Conservation (phyloP, 1,284 basidiomycete genomes). For the Cystobasidium slooffiae region DNA sequence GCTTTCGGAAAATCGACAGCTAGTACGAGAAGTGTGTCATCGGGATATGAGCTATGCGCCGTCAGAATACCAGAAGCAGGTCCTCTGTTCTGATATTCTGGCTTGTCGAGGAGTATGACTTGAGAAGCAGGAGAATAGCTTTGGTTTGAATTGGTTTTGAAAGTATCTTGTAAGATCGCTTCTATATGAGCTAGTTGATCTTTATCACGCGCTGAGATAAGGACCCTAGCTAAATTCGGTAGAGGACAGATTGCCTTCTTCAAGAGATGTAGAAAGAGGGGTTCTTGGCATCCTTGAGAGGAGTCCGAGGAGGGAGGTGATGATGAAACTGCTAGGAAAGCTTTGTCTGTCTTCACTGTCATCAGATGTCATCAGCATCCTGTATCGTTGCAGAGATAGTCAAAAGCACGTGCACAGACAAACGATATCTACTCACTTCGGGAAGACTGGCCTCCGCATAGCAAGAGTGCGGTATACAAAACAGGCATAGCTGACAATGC, state of each 20-base stretch:
- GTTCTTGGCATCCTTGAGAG: background rate
- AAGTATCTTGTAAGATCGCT: too few species aligned
- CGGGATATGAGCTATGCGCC: conserved; percentile 2
- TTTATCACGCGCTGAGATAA: conserved; percentile 28
- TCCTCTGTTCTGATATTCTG: conserved; percentile 11
- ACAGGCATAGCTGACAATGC: background rate
- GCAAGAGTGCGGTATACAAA: conserved; percentile 7
- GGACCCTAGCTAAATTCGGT: background rate
- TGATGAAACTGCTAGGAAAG: conserved; percentile 11
- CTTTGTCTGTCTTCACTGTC: conserved; percentile 31
- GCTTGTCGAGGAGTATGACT: conserved; percentile 5
- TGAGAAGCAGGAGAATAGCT: background rate
- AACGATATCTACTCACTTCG: background rate
- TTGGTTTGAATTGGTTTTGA: background rate
- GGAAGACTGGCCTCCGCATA: conserved; percentile 24
- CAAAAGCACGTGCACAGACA: too few species aligned
- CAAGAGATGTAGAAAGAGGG: conserved; percentile 20
- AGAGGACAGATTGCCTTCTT: conserved; percentile 2
- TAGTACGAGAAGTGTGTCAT: conserved; percentile 9
- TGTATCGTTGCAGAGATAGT: background rate
- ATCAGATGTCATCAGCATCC: background rate
- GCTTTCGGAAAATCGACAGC: conserved; percentile 30
- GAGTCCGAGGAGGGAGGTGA: background rate
- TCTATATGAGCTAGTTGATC: conserved; percentile 9
- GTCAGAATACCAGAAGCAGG: conserved; percentile 30